phyloP scores from a whole-genome alignment of 768 basidiomycete genomes.

The Agrocybe praecox region DNA sequence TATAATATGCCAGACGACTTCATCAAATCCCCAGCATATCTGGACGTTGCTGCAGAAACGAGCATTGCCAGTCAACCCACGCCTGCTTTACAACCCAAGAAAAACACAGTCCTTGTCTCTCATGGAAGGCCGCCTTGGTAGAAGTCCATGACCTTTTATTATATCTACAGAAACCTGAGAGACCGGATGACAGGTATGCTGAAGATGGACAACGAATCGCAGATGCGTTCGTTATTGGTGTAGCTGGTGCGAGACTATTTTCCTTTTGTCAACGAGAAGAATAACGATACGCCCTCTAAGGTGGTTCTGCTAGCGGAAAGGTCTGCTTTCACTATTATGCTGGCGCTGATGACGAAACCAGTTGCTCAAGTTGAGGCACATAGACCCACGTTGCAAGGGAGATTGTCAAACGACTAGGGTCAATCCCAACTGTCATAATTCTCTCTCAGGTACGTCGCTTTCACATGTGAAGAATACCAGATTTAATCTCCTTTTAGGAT shows the following conservation, averaged over 20 bases:
- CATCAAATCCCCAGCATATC: slow-evolving; percentile 13
- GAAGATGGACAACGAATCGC: slow-evolving; percentile 69
- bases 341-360: background rate
- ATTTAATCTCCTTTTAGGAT: slow-evolving; percentile 54
- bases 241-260: slow-evolving; percentile 61
- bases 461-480: background rate
- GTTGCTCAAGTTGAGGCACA: slow-evolving; percentile 1
- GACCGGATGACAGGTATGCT: slow-evolving; percentile 61
- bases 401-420: slow-evolving; percentile 80
- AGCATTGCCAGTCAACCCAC: slow-evolving; percentile 13
- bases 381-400: slow-evolving; percentile 87
- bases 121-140: slow-evolving; percentile 89
- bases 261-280: background rate
- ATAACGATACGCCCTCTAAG: slow-evolving; percentile 34
- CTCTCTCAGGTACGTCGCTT: slow-evolving; percentile 70
- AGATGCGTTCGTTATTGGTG: slow-evolving; percentile 83
- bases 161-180: background rate
- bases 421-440: slow-evolving; percentile 87
- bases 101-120: slow-evolving; percentile 80
- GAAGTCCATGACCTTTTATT: background rate
- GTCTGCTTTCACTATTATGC: slow-evolving; percentile 35
- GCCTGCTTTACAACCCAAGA: slow-evolving; percentile 45
- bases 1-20: slow-evolving; percentile 22
- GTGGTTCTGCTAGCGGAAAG: slow-evolving; percentile 89
- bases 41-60: background rate